phyloP scores from a whole-genome alignment of 2,329 filamentous ascomycete species.

The Stachybotrys elegans region DNA sequence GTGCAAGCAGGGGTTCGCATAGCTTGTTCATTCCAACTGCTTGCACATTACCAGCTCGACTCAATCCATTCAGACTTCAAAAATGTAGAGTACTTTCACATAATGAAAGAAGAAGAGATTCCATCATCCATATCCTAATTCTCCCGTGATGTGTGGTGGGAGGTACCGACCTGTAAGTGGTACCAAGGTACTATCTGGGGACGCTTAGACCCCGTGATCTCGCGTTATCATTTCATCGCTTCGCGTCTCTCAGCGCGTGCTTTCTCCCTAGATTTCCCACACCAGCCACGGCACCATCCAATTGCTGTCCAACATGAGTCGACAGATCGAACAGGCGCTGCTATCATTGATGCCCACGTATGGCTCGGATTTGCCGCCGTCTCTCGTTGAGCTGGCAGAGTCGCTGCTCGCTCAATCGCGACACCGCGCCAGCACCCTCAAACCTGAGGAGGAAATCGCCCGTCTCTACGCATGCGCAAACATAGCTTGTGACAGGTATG shows the following conservation, averaged over 20 bases:
- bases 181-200: too few species aligned
- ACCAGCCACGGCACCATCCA: too few species aligned
- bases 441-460: conserved; percentile 83
- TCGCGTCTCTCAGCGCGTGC: neutral
- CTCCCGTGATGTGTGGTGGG: too few species aligned
- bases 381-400: conserved; percentile 66
- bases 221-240: neutral
- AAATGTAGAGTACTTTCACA: too few species aligned
- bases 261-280: too few species aligned
- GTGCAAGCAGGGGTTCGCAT: too few species aligned
- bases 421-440: conserved; percentile 69
- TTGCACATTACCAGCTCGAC: too few species aligned
- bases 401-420: conserved; percentile 78
- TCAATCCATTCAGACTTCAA: too few species aligned
- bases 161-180: too few species aligned
- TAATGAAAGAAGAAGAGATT: too few species aligned
- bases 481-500: conserved; percentile 79
- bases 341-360: conserved; percentile 70
- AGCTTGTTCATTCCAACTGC: too few species aligned
- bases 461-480: conserved; percentile 79
- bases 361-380: conserved; percentile 59
- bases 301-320: conserved; percentile 62
- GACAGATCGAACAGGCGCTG: conserved; percentile 67
- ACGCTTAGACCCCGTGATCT: conserved; percentile 3
- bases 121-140: too few species aligned